phyloP scores from a whole-genome alignment of 805 yeast species.

The Debaryomyces maramus region DNA sequence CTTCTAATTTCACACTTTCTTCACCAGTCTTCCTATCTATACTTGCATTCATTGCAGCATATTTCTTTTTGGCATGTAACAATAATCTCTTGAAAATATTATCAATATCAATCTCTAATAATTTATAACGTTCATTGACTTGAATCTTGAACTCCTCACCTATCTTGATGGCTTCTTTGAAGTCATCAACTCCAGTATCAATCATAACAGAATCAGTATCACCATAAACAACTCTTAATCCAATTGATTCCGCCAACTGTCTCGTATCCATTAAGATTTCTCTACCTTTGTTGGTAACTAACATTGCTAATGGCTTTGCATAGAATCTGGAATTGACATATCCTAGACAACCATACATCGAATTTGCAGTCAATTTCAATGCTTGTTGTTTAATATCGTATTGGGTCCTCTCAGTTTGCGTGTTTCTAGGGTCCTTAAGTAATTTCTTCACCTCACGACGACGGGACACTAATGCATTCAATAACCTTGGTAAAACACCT shows the following conservation, averaged over 20 bases:
- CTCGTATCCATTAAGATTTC: constrained; percentile 92
- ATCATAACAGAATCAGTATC: constrained; percentile 99
- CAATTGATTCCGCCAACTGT: constrained; percentile 83
- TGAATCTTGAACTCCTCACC: constrained; percentile 82
- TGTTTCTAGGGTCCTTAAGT: constrained; percentile 70
- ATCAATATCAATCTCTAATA: constrained; percentile 93
- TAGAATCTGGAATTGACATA: constrained; percentile 88
- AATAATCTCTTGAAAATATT: constrained; percentile 83
- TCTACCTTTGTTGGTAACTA: constrained; percentile 93
- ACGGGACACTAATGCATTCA: constrained; percentile 81
- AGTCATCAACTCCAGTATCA: constrained; percentile 75
- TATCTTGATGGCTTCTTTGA: constrained; percentile 71
- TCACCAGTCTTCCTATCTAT: constrained; percentile 55
- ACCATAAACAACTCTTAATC: constrained; percentile 89
- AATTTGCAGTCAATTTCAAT: constrained; percentile 92
- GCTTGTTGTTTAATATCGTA: constrained; percentile 97
- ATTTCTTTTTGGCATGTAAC: constrained; percentile 93
- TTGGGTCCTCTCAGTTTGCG: constrained; percentile 68
- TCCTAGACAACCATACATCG: constrained; percentile 99
- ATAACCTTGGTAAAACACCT: constrained; percentile 85
- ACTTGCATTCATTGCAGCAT: constrained; percentile 81
- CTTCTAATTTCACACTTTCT: constrained; percentile 61
- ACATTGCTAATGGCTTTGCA: constrained; percentile 93
- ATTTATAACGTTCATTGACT: constrained; percentile 85
- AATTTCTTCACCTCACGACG: constrained; percentile 90